Percentiles rank a stretch among this genome's conserved stretches.
Evolutionary conservation across 2,329 filamentous ascomycete genomes (phyloP).

Genomic region (Ophiocordyceps robertsii): DNA sequence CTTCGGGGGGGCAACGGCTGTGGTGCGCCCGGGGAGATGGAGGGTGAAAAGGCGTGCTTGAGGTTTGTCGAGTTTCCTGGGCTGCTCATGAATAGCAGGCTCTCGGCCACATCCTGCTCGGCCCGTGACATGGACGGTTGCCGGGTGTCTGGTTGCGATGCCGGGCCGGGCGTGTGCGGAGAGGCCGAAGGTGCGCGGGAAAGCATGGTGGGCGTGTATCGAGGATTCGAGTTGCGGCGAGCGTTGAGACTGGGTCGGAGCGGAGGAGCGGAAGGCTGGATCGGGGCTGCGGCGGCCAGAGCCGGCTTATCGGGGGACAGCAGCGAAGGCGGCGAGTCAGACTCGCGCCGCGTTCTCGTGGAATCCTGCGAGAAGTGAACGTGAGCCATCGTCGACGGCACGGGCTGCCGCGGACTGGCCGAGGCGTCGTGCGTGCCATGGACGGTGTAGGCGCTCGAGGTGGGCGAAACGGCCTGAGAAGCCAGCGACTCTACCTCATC

Average conservation of each 20-base stretch:
- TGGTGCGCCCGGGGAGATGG: conserved; percentile 20
- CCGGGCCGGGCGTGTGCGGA: conserved; percentile 27
- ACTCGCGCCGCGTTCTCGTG: conserved; percentile 11
- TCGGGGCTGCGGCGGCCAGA: conserved; percentile 41
- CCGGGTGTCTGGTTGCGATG: conserved; percentile 14
- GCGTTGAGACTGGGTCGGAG: conserved; percentile 21
- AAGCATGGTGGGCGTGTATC: conserved; percentile 35
- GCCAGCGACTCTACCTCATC: conserved; percentile 65
- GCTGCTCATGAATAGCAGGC: conserved; percentile 69
- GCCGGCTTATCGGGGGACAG: conserved; percentile 19
- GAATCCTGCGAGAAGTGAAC: conserved; percentile 9
- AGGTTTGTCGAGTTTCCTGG: conserved; percentile 57
- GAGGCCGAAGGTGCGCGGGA: conserved; percentile 34
- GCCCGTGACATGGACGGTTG: conserved; percentile 26
- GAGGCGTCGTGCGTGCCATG: conserved; percentile 37
- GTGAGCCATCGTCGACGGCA: conserved; percentile 18
- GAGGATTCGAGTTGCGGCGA: conserved; percentile 36
- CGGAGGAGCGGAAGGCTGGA: conserved; percentile 31
- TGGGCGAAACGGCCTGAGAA: conserved; percentile 52
- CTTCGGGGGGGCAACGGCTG: conserved; percentile 5
- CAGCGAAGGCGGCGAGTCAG: conserved; percentile 24
- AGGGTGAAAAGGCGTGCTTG: conserved; percentile 38
- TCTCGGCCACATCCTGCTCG: conserved; percentile 72
- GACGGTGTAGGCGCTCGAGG: conserved; percentile 43
- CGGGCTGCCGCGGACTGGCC: conserved; percentile 37